Evolutionary conservation across 305 asterid genomes (phyloP), one percentile per base, ranked within the genome.

Genomic region (Ilex paraguariensis): DNA sequence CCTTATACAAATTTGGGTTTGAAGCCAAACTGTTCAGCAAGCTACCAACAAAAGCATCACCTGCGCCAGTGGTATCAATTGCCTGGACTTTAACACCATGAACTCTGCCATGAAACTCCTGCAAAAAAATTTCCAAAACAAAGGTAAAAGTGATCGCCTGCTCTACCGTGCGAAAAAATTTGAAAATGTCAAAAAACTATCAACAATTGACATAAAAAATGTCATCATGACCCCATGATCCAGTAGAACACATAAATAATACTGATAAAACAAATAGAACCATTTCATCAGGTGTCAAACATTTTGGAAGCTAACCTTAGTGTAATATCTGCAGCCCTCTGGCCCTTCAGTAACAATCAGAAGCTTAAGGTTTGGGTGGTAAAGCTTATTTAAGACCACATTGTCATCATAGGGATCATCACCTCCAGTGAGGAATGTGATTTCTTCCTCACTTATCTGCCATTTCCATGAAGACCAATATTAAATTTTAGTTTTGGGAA

Each of bases 1-100:
- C 81, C 77, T 68, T 36, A 36, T 64, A 72, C 52, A 76, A 48
- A 4, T 66, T 59, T 32, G 65, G 74, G 45, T 72, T 40, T n/a
- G 65, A 49, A 33, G 77, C 72, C 63, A 72, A 57, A 45, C 31
- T 66, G 62, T 66, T 65, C 46, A 76, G 55, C 36, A 74, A 9
- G 21, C 75, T 80, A 44, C 81, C 79, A 56, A 75, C 82, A 64
- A 80, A 80, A 14, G 81, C 80, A 51, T 80, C 83, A 16, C 83
- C 83, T 52, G 83, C 83, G 30, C 83, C 81, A 12, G 78, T 77
- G 8, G 86, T 80, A 65, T 80, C 86, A 62, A 77, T 69, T 53
- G 81, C 66, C 53, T 66, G 7, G 4, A 77, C 81, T 60, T 69
- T 59, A 13, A 74, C 50, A 6, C 81, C 86, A 4, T 45, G 16